Conservation (phyloP, 176 grass and related monocot genomes). For the Zizania latifolia region DNA sequence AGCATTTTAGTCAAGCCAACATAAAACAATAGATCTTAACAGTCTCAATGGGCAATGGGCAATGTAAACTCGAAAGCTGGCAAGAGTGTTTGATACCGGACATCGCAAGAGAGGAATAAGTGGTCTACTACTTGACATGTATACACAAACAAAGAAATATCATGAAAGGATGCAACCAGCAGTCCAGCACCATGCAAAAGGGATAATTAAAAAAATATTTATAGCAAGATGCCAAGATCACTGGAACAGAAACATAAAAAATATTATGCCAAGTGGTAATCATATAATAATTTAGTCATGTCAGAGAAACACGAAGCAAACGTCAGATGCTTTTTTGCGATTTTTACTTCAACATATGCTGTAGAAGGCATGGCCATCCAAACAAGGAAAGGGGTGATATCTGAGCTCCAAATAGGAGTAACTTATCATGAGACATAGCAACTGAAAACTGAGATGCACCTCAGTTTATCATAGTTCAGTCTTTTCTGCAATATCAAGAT, state of each 20-base stretch:
- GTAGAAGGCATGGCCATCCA: neutral
- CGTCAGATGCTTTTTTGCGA: neutral
- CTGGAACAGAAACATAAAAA: neutral
- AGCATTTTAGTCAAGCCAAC: neutral
- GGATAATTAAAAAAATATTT: neutral
- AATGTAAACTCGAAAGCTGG: neutral
- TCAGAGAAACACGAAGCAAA: neutral
- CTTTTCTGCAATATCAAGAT: neutral
- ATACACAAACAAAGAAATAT: neutral
- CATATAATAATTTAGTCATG: neutral
- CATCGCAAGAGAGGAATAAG: neutral
- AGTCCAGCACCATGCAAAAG: neutral
- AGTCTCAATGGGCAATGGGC: neutral
- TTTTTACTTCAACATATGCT: neutral
- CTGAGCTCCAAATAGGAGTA: neutral
- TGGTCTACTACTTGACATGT: neutral
- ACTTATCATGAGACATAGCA: neutral
- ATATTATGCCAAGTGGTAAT: neutral
- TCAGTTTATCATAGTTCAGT: neutral
- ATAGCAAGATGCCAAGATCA: neutral
- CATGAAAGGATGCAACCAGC: neutral
- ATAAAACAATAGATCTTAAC: neutral
- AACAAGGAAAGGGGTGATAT: neutral
- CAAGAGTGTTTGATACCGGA: neutral
- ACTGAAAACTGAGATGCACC: neutral